phyloP scores from a whole-genome alignment of 2,329 filamentous ascomycete genomes.

The Colletotrichum sp. region DNA sequence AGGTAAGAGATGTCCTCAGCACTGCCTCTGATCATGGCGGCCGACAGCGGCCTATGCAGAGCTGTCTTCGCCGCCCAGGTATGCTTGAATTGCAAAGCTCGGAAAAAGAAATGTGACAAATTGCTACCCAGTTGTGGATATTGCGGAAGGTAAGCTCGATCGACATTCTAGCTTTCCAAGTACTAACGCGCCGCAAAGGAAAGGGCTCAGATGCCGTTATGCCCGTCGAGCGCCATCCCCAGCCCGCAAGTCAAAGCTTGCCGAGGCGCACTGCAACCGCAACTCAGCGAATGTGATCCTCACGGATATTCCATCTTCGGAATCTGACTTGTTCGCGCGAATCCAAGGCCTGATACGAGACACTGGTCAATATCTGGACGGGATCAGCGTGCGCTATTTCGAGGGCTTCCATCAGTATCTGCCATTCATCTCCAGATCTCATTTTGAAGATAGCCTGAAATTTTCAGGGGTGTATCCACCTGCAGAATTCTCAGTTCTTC shows the following conservation, averaged over 20 bases:
- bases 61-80: background rate
- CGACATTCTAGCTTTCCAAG: background rate
- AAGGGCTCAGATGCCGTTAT: background rate
- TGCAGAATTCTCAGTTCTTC: background rate
- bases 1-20: background rate
- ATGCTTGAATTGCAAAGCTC: background rate
- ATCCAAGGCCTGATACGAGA: background rate
- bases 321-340: background rate
- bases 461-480: background rate
- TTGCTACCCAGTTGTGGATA: background rate
- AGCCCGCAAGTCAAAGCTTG: background rate
- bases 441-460: slow-evolving; percentile 29
- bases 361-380: background rate
- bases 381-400: background rate
- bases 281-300: background rate
- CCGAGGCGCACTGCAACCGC: background rate
- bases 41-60: background rate
- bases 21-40: background rate
- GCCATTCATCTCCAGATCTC: slow-evolving; percentile 31
- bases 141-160: background rate
- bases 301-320: background rate
- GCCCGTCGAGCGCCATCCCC: background rate
- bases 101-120: background rate
- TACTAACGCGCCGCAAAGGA: background rate
- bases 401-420: slow-evolving; percentile 29